Evolutionary conservation across 2,329 filamentous ascomycete genomes (phyloP).

Genomic region (Phoma sp.): DNA sequence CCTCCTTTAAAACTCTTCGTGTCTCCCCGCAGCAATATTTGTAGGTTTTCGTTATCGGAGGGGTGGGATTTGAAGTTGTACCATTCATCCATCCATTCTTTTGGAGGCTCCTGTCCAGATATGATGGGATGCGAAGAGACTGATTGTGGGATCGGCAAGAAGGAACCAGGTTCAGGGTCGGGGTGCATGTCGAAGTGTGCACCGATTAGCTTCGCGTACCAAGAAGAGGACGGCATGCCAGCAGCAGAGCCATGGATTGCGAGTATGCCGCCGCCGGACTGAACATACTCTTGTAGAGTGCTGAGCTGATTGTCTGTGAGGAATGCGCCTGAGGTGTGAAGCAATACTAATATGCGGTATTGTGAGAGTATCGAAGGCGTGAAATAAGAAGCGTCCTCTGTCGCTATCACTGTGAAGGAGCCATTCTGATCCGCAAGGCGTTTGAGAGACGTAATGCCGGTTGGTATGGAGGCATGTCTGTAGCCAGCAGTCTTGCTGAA

Average conservation of each 20-base stretch:
- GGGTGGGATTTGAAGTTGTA: slow-evolving; percentile 39
- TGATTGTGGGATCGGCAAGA: not conserved
- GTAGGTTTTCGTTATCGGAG: slow-evolving; percentile 26
- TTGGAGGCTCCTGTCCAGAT: not conserved
- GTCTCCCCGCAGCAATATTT: slow-evolving; percentile 30
- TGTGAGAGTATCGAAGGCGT: slow-evolving; percentile 5
- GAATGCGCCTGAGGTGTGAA: slow-evolving; percentile 26
- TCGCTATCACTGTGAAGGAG: slow-evolving; percentile 21
- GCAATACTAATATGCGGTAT: slow-evolving; percentile 23
- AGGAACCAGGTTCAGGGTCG: slow-evolving; percentile 26
- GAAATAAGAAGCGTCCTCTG: slow-evolving; percentile 28
- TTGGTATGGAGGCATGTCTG: slow-evolving; percentile 36
- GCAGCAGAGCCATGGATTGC: slow-evolving; percentile 37
- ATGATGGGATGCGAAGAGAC: slow-evolving; percentile 1
- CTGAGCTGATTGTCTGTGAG: slow-evolving; percentile 18
- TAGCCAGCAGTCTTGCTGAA: slow-evolving; percentile 39
- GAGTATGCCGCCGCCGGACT: slow-evolving; percentile 31
- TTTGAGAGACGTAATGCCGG: slow-evolving; percentile 23
- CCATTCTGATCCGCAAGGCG: slow-evolving; percentile 11
- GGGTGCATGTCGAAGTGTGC: slow-evolving; percentile 39
- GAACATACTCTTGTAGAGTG: slow-evolving; percentile 25
- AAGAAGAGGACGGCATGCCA: slow-evolving; percentile 28
- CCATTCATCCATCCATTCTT: slow-evolving; percentile 35
- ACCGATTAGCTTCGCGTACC: slow-evolving; percentile 33
- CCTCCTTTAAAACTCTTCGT: slow-evolving; percentile 28